Conservation (phyloP, 164 flowering plant genomes). For the Vitis amurensis region DNA sequence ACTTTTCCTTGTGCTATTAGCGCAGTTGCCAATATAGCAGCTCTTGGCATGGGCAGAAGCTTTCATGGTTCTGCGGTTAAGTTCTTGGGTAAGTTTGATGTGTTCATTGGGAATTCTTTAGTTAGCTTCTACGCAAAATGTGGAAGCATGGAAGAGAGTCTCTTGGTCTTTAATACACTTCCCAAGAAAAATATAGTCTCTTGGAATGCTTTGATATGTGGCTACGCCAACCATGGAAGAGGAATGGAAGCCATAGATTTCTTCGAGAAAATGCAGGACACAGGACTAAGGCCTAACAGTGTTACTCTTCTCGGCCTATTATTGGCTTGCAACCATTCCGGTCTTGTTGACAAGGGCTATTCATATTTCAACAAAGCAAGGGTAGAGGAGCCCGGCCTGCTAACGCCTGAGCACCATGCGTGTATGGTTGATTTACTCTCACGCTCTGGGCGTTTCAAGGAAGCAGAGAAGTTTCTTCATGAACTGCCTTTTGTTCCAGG, state of each 20-base stretch:
- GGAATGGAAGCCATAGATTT: conserved; percentile 57
- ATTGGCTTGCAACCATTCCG: conserved; percentile 77
- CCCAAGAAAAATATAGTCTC: conserved; percentile 57
- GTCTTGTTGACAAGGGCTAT: conserved; percentile 62
- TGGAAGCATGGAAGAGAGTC: conserved; percentile 78
- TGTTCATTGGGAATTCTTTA: conserved; percentile 66
- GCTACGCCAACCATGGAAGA: conserved; percentile 79
- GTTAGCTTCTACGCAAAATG: conserved; percentile 85
- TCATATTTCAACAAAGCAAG: conserved; percentile 45
- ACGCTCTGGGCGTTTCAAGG: conserved; percentile 62
- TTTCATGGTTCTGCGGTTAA: conserved; percentile 81
- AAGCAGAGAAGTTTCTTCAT: conserved; percentile 50
- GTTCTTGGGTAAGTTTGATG: conserved; percentile 39
- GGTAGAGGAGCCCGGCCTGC: conserved; percentile 33
- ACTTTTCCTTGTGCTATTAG: conserved; percentile 67
- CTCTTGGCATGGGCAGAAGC: conserved; percentile 67
- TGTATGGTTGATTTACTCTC: conserved; percentile 76
- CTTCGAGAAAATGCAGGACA: conserved; percentile 35
- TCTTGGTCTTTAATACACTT: conserved; percentile 46
- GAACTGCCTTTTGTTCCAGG: conserved; percentile 75
- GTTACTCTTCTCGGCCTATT: conserved; percentile 67
- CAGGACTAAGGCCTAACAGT: conserved; percentile 45
- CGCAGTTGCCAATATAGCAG: conserved; percentile 72
- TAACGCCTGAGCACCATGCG: conserved; percentile 74
- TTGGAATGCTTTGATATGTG: conserved; percentile 83